Percentiles rank a stretch among this genome's conserved stretches.
phyloP scores from a whole-genome alignment of 2,329 filamentous ascomycete genomes.

The Exophiala sideris region DNA sequence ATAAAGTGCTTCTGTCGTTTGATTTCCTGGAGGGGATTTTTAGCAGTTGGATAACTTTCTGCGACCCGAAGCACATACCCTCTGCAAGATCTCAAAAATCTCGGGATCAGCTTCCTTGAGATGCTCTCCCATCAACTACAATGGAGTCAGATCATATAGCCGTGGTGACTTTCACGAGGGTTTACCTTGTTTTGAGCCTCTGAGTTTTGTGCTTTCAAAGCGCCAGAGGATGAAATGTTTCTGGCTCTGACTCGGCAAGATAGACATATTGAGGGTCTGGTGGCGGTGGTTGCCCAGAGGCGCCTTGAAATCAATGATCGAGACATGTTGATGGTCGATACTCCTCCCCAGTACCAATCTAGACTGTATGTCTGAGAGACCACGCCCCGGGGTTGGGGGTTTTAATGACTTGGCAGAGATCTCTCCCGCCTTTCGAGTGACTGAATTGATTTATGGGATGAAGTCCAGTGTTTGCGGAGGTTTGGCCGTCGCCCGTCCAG shows the following conservation, averaged over 20 bases:
- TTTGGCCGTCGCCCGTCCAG: conserved; percentile 3
- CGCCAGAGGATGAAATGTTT: conserved; percentile 14
- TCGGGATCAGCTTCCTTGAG: conserved; percentile 81
- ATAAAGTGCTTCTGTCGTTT: conserved; percentile 97
- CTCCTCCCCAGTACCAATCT: not conserved
- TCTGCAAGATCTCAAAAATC: conserved; percentile 85
- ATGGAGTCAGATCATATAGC: not conserved
- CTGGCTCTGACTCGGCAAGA: conserved; percentile 14
- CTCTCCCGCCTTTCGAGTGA: not conserved
- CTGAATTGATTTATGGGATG: conserved; percentile 8
- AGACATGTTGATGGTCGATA: conserved; percentile 9
- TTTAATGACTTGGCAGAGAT: not conserved
- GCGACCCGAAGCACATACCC: conserved; percentile 55
- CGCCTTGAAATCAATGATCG: conserved; percentile 12
- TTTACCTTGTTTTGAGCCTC: conserved; percentile 22
- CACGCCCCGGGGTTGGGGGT: too few relatives aligned
- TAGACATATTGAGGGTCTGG: conserved; percentile 17
- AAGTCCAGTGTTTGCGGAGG: conserved; percentile 25
- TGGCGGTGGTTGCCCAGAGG: conserved; percentile 12
- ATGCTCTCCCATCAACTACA: conserved; percentile 73
- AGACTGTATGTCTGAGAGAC: too few relatives aligned
- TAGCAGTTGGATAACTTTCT: not conserved
- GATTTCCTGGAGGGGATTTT: conserved; percentile 22
- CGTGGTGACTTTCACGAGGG: not conserved
- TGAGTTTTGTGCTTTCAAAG: conserved; percentile 4